phyloP scores from a whole-genome alignment of 139 green algal species.

The Eudorina sp. region DNA sequence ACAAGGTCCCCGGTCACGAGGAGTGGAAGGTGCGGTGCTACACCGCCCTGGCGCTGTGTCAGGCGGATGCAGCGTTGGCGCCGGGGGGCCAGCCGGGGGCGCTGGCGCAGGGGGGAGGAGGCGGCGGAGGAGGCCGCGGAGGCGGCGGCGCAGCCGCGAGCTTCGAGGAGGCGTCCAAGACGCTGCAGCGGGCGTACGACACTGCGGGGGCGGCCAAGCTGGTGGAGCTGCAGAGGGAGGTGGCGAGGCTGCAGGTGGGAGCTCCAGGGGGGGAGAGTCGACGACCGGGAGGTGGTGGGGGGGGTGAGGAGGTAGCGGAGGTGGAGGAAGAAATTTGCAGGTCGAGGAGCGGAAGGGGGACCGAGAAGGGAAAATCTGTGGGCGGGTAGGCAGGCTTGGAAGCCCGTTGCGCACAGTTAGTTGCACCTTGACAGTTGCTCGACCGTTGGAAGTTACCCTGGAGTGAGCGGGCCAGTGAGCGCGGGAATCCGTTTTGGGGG shows the following conservation, averaged over 20 bases:
- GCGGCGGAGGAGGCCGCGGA: neutral
- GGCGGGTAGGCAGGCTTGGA: too few species aligned
- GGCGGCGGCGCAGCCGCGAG: neutral
- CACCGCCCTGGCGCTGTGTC: constrained; percentile 64
- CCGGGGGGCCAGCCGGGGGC: neutral
- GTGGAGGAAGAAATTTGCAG: neutral
- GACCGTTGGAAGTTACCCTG: too few species aligned
- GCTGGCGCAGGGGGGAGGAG: neutral
- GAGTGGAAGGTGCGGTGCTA: constrained; percentile 69
- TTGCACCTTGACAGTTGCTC: too few species aligned
- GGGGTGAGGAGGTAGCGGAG: neutral
- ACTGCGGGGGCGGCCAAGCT: constrained; percentile 32
- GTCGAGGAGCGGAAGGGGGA: neutral
- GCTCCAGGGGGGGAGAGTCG: neutral
- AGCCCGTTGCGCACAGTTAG: too few species aligned
- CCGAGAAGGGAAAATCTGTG: neutral
- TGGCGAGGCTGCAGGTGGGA: constrained; percentile 64
- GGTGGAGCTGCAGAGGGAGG: constrained; percentile 59
- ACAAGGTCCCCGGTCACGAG: constrained; percentile 66
- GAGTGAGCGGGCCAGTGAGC: too few species aligned
- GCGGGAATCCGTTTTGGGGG: too few species aligned
- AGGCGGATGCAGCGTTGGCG: constrained; percentile 46
- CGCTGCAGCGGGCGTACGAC: constrained; percentile 63
- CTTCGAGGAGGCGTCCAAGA: constrained; percentile 47
- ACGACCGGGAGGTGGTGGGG: neutral